Conservation (phyloP, 192 early-diverging fungal species). For the Backusella sp. region DNA sequence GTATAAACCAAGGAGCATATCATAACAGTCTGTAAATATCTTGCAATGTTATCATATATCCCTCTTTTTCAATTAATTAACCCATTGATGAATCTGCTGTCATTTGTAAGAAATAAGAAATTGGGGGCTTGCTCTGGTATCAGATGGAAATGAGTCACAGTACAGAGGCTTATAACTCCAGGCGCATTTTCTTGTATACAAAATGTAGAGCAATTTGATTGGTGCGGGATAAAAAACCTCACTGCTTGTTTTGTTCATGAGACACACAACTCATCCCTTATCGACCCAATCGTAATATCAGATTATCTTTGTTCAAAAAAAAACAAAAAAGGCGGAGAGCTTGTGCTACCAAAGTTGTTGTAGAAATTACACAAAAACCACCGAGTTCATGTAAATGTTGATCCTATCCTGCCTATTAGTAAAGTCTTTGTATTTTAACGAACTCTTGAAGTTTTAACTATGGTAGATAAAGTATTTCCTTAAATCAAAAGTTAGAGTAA, state of each 20-base stretch:
- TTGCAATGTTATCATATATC: not conserved
- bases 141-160: not conserved
- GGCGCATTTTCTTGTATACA: conserved; percentile 4
- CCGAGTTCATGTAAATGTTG: not conserved
- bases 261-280: not conserved
- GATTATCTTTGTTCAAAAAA: not conserved
- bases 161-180: not conserved
- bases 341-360: not conserved
- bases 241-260: conserved; percentile 8
- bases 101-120: conserved; percentile 7
- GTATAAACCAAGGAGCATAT: not conserved
- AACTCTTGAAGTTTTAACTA: not conserved
- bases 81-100: not conserved
- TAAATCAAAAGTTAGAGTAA: not conserved
- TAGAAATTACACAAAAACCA: not conserved
- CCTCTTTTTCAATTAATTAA: not conserved
- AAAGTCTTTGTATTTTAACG: not conserved
- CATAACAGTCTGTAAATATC: not conserved
- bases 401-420: not conserved
- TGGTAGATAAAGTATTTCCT: not conserved
- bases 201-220: not conserved
- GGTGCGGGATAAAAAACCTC: not conserved
- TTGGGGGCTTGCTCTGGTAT: not conserved
- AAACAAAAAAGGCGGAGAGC: not conserved
- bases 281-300: conserved; percentile 14